These are phyloP conservation scores for Haplosporangium sp. DNA, from an alignment of 371 early-diverging fungal species.

Conservation along the genomic window DNA sequence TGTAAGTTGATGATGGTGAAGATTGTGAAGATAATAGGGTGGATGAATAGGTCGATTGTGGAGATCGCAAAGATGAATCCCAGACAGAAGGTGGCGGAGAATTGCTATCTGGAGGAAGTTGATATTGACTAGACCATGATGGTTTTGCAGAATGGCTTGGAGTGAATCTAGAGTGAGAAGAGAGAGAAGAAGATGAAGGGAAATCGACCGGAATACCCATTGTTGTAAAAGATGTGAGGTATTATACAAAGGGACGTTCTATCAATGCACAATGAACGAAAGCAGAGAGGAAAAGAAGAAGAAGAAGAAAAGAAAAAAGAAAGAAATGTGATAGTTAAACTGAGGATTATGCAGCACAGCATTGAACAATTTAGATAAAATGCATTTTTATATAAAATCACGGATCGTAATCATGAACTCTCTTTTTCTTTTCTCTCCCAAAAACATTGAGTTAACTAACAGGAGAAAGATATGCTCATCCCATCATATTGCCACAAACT, in stretches of 20 bases:
- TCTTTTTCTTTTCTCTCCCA: no score
- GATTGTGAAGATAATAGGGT: not conserved
- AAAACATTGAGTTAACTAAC: no score
- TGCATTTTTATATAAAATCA: no score
- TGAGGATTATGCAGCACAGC: no score
- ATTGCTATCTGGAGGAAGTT: constrained; percentile 16
- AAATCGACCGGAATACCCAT: constrained; percentile 51
- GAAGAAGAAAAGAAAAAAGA: not conserved
- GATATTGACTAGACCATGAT: constrained; percentile 29
- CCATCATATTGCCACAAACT: no score
- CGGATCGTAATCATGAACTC: no score
- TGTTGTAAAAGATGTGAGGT: not conserved
- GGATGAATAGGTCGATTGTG: constrained; percentile 1
- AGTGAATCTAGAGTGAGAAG: constrained; percentile 4
- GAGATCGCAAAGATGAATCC: not conserved
- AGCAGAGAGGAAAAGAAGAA: not conserved
- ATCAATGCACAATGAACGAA: not conserved
- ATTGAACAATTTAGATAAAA: no score
- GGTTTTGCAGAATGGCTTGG: constrained; percentile 40
- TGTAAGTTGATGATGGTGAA: not conserved
- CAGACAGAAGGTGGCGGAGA: constrained; percentile 14
- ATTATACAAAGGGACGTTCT: not conserved
- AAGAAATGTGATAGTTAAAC: not conserved
- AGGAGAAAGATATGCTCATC: no score
- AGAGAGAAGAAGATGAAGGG: constrained; percentile 2